Percentiles rank a stretch among this genome's conserved stretches.
phyloP scores from a whole-genome alignment of 345 rosid species.

The Salix udensis region DNA sequence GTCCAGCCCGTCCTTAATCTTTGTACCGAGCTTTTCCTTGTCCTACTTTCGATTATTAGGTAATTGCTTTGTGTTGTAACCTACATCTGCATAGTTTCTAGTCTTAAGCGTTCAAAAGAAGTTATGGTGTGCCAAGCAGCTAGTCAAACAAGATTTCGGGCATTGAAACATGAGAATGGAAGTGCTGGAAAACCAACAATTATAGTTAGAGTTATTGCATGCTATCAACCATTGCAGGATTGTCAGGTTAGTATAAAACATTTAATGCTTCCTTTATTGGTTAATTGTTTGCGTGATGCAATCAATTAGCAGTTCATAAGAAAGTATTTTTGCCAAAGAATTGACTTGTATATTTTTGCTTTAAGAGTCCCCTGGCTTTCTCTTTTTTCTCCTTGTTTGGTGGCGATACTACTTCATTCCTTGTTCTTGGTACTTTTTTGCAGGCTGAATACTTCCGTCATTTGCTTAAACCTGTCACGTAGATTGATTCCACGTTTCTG shows the following conservation, averaged over 20 bases:
- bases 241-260: constrained; percentile 66
- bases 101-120: constrained; percentile 26
- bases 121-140: constrained; percentile 99
- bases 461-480: constrained; percentile 85
- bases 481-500: constrained; percentile 32
- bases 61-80: constrained; percentile 11
- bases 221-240: constrained; percentile 93
- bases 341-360: neutral
- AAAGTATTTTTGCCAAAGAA: neutral
- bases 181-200: constrained; percentile 73
- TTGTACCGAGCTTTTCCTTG: neutral
- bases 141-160: constrained; percentile 89
- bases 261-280: neutral
- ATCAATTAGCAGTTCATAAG: neutral
- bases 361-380: neutral
- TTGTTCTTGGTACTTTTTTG: constrained; percentile 24
- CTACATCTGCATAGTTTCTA: constrained; percentile 6
- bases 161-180: constrained; percentile 77
- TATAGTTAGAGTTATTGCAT: constrained; percentile 87
- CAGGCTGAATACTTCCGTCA: constrained; percentile 97
- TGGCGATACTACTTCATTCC: neutral
- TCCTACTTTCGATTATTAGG: constrained; percentile 4
- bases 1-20: constrained; percentile 6
- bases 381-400: neutral
- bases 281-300: constrained; percentile 8